Evolutionary conservation across 352 stramenopile genomes (phyloP).

Genomic region (Aphanomyces invadans): DNA sequence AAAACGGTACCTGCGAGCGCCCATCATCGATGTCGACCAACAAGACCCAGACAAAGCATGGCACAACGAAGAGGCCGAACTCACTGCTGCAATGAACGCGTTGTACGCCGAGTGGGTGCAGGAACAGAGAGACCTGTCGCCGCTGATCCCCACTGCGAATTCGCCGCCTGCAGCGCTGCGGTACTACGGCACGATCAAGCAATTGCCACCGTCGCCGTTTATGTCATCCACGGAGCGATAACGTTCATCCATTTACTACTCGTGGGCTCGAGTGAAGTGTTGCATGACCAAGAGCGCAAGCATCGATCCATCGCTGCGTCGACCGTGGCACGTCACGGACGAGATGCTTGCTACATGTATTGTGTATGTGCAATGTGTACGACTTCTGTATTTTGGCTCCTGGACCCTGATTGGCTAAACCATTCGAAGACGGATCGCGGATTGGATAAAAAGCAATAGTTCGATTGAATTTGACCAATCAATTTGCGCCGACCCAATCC

Average conservation of each 20-base stretch:
- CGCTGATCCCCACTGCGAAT: constrained; percentile 50
- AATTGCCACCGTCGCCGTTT: constrained; percentile 43
- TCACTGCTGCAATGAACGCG: constrained; percentile 28
- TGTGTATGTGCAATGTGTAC: background rate
- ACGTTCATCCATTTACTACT: background rate
- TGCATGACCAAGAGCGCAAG: too few species aligned
- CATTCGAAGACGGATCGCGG: background rate
- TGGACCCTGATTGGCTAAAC: background rate
- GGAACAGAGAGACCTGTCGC: constrained; percentile 33
- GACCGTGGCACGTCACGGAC: too few species aligned
- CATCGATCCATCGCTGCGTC: too few species aligned
- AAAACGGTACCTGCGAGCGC: constrained; percentile 44
- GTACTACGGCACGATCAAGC: constrained; percentile 46
- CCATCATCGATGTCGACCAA: constrained; percentile 42
- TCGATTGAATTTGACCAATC: constrained; percentile 19
- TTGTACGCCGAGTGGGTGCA: constrained; percentile 37
- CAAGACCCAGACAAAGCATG: constrained; percentile 31
- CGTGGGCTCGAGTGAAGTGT: too few species aligned
- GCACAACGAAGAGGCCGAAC: constrained; percentile 37
- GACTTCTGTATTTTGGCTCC: background rate
- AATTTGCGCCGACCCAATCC: background rate
- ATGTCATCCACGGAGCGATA: constrained; percentile 37
- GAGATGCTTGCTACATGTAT: too few species aligned
- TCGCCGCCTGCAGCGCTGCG: constrained; percentile 51
- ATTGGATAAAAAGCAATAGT: background rate